Conservation (phyloP, 139 green algal species). For the Pseudopediastrum boryanum region DNA sequence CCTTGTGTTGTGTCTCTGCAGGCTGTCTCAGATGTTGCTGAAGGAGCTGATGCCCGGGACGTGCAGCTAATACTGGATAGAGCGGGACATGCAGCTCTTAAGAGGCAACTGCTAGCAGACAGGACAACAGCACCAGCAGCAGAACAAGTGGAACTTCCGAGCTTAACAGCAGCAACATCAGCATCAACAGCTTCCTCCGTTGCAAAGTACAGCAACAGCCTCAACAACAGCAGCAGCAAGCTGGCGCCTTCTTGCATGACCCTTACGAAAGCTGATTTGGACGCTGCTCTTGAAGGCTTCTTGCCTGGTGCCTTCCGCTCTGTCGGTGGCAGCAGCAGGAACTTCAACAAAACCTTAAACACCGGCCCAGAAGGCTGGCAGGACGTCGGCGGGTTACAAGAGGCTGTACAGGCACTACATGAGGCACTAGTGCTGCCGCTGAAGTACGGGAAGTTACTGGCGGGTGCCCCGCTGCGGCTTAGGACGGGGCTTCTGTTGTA, state of each 20-base stretch:
- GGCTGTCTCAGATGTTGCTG: conserved; percentile 52
- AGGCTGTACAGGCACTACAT: conserved; percentile 73
- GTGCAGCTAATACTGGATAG: conserved; percentile 74
- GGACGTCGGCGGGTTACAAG: conserved; percentile 86
- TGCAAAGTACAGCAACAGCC: neutral
- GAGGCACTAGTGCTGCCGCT: conserved; percentile 87
- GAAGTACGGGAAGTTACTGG: conserved; percentile 61
- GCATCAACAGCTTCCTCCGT: conserved; percentile 19
- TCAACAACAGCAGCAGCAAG: conserved; percentile 23
- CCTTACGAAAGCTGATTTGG: conserved; percentile 45
- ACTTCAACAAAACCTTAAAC: neutral
- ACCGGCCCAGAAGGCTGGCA: conserved; percentile 65
- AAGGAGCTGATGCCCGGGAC: conserved; percentile 82
- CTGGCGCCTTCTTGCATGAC: neutral
- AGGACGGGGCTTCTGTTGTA: conserved; percentile 94
- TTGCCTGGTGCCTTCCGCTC: conserved; percentile 60
- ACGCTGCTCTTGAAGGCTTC: conserved; percentile 53
- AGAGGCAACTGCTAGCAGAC: conserved; percentile 34
- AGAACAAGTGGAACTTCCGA: neutral
- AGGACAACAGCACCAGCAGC: conserved; percentile 9
- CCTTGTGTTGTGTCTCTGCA: no score
- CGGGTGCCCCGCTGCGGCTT: conserved; percentile 82
- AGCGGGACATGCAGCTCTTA: conserved; percentile 57
- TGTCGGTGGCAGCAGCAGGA: conserved; percentile 23
- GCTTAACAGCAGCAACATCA: conserved; percentile 10